Evolutionary conservation across 208 protist species (phyloP), one percentile per base, ranked within the genome.

Genomic region (Blechomonas ayalai): DNA sequence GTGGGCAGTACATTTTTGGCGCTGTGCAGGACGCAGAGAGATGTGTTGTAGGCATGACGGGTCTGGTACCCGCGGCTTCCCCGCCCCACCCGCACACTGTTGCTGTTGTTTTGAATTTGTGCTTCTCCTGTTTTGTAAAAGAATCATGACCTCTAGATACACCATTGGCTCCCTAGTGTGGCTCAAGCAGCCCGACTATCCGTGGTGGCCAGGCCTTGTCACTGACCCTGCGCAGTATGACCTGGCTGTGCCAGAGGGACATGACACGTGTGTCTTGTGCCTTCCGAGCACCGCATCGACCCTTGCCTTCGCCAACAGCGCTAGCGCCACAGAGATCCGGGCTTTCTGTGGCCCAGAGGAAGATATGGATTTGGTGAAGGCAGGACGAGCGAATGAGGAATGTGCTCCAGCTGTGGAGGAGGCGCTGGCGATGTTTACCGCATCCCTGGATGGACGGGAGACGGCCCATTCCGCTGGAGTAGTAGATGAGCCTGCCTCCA

Each of bases 181-280:
- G 83, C 39, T 88, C 29, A 83, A 89, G 54, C 69, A 80, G 59
- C 33, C 47, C 9, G 79, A 58, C 35, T 84, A 82, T 49, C 83
- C 83, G n/a, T 92, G 83, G 80, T 92, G 83, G 80, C 83, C 83
- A 0, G 75, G 69, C 3, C 42, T 85, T 1, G 67, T 92, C 19
- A 15, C 80, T 0, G 79, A 88, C 54, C 67, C 78, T 2, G 39
- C 38, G 1, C 37, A 37, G 16, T 18, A 57, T 18, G 63, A 53
- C 20, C 41, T 61, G 9, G 15, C 5, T 5, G 39, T 75, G 13
- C 70, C 59, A 36, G 66, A 58, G 20, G 75, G 66, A n/a, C 60
- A 51, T 39, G 70, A 83, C 39, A 29, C 70, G 10, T 73, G 66
- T 23, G 71, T 92, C 5, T 45, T 83, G 44, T 92, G 74, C 52